Evolutionary conservation across 345 rosid species (phyloP), one percentile per base, ranked within the genome.

Genomic region (Sapria himalayana): DNA sequence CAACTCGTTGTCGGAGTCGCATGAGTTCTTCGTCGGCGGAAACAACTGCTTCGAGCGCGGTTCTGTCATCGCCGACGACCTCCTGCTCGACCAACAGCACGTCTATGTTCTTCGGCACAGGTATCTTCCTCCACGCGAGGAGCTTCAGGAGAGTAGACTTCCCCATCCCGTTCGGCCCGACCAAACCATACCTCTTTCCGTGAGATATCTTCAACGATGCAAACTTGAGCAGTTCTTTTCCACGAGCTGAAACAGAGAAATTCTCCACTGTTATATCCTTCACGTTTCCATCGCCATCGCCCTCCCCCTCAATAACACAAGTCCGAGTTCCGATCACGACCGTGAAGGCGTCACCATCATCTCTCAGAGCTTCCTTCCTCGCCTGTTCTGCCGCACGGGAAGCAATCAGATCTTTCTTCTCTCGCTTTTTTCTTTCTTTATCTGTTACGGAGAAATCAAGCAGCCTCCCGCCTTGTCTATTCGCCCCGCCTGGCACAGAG

Each of bases 121-220:
- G 98, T 53, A 82, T 72, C 74, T 79, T 82, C 69, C 98, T 71
- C 93, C 98, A 89, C 25, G 93, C 92, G 50, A 89, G 80, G 42
- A 82, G 81, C 77, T 82, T 89, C 51, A 82, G 59, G 50, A 89
- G 39, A 1, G 98, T 82, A 50, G 98, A 89, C 61, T 89, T 89
- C 14, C 98, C 98, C 78, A 58, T 82, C 14, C 98, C 98, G 52
- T 84, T 89, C 0, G 93, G 95, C 39, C 98, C 95, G 22, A 89
- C 79, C 60, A 89, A 66, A 19, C 98, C 98, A 67, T 89, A 89
- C 51, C 93, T 76, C 63, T 73, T 82, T 20, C 93, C 98, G 49
- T 84, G 98, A 8, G 98, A 82, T 60, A 89, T 79, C 64, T 72
- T 89, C 36, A 82, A 81, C 10, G 85, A 62, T 1, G 93, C 59